Percentiles rank a stretch among this genome's conserved stretches.
Evolutionary conservation across 768 basidiomycete genomes (phyloP).

Genomic region (Lentinula boryana): DNA sequence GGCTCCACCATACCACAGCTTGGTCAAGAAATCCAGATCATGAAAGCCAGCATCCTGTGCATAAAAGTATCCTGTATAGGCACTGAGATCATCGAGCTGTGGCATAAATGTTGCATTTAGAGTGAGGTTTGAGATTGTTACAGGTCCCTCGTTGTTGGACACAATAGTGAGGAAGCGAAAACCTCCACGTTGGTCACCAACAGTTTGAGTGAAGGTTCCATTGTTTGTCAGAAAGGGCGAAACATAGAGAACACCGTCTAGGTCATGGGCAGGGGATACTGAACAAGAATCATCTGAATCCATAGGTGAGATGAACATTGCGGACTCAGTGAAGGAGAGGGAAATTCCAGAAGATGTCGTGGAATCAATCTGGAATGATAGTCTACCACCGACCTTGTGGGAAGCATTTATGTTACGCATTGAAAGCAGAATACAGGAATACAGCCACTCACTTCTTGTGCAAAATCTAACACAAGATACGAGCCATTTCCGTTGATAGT

Average conservation of each 20-base stretch:
- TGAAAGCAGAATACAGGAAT: conserved; percentile 19
- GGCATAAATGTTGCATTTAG: conserved; percentile 51
- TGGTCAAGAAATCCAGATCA: conserved; percentile 45
- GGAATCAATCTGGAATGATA: conserved; percentile 8
- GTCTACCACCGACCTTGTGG: conserved; percentile 1
- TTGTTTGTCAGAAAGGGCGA: conserved; percentile 17
- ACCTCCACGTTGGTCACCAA: conserved; percentile 39
- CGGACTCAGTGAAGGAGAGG: conserved; percentile 45
- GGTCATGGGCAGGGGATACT: conserved; percentile 15
- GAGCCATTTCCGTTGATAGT: conserved; percentile 24
- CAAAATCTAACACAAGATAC: conserved; percentile 33
- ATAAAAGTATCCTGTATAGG: conserved; percentile 50
- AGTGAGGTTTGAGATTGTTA: conserved; percentile 43
- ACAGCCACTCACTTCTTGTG: conserved; percentile 23
- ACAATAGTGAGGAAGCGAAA: conserved; percentile 49
- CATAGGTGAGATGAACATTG: conserved; percentile 37
- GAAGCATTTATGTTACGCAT: conserved; percentile 8
- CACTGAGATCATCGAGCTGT: conserved; percentile 39
- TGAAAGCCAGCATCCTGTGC: conserved; percentile 34
- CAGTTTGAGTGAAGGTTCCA: conserved; percentile 27
- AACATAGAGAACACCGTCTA: conserved; percentile 29
- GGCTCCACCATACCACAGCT: conserved; percentile 55
- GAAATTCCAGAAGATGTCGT: conserved; percentile 27
- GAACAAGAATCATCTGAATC: conserved; percentile 36
- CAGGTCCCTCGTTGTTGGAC: conserved; percentile 22